A percentile compares a stretch with the other conserved stretches of the same genome.
These are phyloP conservation scores for Simplicillium aogashimaense DNA, from an alignment of 2,329 filamentous ascomycete genomes.

Conservation along the genomic window DNA sequence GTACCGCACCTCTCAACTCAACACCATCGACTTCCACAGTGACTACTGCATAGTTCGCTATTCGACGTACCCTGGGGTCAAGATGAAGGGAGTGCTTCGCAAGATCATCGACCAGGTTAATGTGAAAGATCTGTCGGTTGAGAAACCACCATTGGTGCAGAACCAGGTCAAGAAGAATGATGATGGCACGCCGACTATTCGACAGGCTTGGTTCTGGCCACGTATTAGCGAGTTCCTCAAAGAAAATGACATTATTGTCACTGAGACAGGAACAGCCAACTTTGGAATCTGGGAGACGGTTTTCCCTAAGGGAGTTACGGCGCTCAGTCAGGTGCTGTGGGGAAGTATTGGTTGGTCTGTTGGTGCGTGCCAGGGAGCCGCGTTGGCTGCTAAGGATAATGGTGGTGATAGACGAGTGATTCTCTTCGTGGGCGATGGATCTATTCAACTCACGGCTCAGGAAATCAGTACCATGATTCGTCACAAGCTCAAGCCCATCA, in stretches of 20 bases:
- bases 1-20: constrained; percentile 66
- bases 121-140: constrained; percentile 44
- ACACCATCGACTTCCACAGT: constrained; percentile 74
- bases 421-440: constrained; percentile 82
- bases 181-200: constrained; percentile 39
- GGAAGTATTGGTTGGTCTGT: constrained; percentile 55
- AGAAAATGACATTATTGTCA: constrained; percentile 67
- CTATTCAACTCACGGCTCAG: constrained; percentile 75
- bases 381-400: constrained; percentile 61
- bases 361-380: constrained; percentile 53
- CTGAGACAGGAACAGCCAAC: constrained; percentile 80
- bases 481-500: constrained; percentile 63
- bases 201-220: constrained; percentile 70
- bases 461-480: constrained; percentile 78
- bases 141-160: constrained; percentile 40
- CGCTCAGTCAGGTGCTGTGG: constrained; percentile 72
- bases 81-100: constrained; percentile 68
- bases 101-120: constrained; percentile 56
- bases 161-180: constrained; percentile 35
- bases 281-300: constrained; percentile 81
- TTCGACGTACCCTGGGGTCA: constrained; percentile 67
- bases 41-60: constrained; percentile 64
- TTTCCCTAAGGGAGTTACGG: constrained; percentile 69
- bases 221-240: constrained; percentile 62
- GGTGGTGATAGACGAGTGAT: constrained; percentile 56